Evolutionary conservation across 495 filamentous ascomycete genomes (phyloP).

Genomic region (Diplogelasinospora grovesii): DNA sequence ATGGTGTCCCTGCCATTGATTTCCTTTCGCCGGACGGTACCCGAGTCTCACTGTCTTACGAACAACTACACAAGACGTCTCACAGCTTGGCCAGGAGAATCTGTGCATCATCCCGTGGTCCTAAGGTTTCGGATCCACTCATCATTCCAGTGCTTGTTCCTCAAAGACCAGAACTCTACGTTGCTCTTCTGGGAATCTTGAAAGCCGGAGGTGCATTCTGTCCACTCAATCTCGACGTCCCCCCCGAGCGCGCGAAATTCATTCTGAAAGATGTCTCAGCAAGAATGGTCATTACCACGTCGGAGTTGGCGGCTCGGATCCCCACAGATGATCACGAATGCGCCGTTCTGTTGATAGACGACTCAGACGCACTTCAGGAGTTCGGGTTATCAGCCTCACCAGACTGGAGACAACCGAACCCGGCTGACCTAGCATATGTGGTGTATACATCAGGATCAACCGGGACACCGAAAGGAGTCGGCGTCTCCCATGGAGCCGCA

Average conservation of each 20-base stretch:
- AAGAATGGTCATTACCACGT: conserved; percentile 45
- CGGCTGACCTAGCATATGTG: conserved; percentile 64
- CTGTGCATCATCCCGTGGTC: conserved; percentile 15
- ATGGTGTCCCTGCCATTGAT: conserved; percentile 39
- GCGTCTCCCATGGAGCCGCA: conserved; percentile 66
- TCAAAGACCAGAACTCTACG: conserved; percentile 65
- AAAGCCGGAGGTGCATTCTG: conserved; percentile 77
- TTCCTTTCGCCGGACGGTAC: conserved; percentile 45
- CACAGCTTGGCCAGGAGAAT: conserved; percentile 47
- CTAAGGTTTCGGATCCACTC: conserved; percentile 11
- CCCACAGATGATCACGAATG: conserved; percentile 11
- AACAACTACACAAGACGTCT: conserved; percentile 50
- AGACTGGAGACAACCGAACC: conserved; percentile 8
- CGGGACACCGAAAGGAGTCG: conserved; percentile 81
- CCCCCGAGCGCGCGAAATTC: conserved; percentile 64
- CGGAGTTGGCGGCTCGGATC: conserved; percentile 26
- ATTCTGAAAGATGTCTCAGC: conserved; percentile 63
- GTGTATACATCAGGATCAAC: conserved; percentile 91
- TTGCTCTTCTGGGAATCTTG: conserved; percentile 63
- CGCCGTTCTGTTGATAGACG: conserved; percentile 22
- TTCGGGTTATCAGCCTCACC: neutral
- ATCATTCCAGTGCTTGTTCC: conserved; percentile 69
- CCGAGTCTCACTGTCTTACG: conserved; percentile 46
- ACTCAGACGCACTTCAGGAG: neutral
- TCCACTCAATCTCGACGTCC: conserved; percentile 65